Percentiles rank a stretch among this genome's conserved stretches.
Evolutionary conservation across 1,139 yeast species (phyloP).

Genomic region (Tardiomyces digboiensis): DNA sequence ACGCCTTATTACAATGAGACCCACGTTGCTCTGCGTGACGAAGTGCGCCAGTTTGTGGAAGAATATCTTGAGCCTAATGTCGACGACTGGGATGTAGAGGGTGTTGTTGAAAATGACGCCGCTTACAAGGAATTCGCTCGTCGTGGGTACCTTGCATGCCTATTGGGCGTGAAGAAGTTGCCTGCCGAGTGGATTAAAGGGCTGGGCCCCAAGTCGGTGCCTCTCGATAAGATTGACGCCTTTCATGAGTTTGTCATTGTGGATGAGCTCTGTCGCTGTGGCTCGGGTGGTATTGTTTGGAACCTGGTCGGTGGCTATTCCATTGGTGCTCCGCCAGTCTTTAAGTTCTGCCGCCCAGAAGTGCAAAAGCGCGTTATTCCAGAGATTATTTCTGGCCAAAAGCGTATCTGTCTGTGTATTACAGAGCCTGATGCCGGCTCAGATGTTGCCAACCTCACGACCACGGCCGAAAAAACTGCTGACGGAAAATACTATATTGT

Average conservation of each 20-base stretch:
- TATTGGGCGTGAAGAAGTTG: constrained; percentile 26
- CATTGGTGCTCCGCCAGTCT: constrained; percentile 35
- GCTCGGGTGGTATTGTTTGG: constrained; percentile 34
- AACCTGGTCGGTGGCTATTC: constrained; percentile 31
- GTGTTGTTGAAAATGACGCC: constrained; percentile 24
- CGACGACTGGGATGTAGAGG: constrained; percentile 35
- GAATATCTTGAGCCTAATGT: constrained; percentile 30
- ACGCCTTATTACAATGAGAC: constrained; percentile 32
- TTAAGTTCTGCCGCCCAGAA: constrained; percentile 25
- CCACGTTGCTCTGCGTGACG: constrained; percentile 30
- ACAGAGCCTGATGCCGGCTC: constrained; percentile 38
- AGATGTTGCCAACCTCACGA: constrained; percentile 34
- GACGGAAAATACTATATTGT: constrained; percentile 33
- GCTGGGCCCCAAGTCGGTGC: constrained; percentile 26
- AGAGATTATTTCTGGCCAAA: constrained; percentile 28
- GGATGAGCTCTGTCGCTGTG: constrained; percentile 32
- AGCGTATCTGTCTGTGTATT: constrained; percentile 33
- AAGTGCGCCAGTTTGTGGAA: constrained; percentile 32
- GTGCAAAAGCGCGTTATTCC: constrained; percentile 30
- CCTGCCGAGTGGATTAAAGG: constrained; percentile 28
- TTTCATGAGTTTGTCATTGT: constrained; percentile 32
- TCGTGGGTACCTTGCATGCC: constrained; percentile 24
- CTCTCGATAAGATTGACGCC: constrained; percentile 29
- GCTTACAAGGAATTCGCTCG: constrained; percentile 26
- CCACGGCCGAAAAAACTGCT: constrained; percentile 29